These are phyloP conservation scores for Daphne laureola DNA, from an alignment of 441 rosid species.

Conservation along the genomic window DNA sequence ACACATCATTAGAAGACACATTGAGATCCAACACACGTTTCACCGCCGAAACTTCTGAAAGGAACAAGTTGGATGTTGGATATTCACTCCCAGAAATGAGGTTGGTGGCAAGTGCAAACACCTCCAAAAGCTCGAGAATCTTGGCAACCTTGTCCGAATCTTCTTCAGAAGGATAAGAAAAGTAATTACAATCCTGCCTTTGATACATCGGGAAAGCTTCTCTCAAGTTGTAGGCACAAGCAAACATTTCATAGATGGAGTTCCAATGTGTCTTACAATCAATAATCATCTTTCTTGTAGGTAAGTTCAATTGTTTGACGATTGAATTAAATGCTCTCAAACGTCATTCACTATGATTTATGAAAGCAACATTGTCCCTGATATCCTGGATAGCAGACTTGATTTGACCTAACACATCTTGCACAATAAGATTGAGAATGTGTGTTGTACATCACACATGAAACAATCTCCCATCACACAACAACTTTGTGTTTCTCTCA, in stretches of 20 bases:
- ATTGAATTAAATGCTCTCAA: neutral
- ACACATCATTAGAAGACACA: neutral
- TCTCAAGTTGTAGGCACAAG: neutral
- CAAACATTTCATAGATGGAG: neutral
- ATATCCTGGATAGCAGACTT: neutral
- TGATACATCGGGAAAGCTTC: neutral
- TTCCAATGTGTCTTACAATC: neutral
- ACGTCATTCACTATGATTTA: no score
- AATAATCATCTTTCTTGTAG: neutral
- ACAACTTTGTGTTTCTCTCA: neutral
- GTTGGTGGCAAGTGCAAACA: neutral
- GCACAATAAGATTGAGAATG: neutral
- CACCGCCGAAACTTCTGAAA: neutral
- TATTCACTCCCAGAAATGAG: neutral
- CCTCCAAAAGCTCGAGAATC: neutral
- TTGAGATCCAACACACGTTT: neutral
- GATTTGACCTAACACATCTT: neutral
- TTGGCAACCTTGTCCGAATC: neutral
- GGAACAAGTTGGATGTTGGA: neutral
- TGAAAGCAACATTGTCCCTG: neutral
- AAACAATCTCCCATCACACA: neutral
- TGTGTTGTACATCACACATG: neutral
- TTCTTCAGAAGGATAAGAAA: neutral
- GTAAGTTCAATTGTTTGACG: neutral
- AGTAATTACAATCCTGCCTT: neutral